Evolutionary conservation across 148 eudicot genomes (phyloP).

Genomic region (Fagopyrum esculentum): DNA sequence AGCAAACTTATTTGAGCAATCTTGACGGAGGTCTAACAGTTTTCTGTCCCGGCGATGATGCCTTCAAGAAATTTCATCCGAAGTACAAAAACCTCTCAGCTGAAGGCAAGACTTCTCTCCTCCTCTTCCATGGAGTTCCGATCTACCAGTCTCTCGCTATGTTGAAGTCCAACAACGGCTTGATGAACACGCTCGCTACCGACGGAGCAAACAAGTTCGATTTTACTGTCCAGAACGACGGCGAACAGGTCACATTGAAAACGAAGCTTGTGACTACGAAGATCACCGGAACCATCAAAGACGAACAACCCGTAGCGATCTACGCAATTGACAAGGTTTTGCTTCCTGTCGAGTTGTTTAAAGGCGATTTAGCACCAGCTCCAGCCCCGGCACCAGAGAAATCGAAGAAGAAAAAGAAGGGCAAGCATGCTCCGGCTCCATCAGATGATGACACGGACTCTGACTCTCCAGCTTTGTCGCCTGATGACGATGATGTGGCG

Average conservation of each 20-base stretch:
- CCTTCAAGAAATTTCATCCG: constrained; percentile 55
- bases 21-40: constrained; percentile 70
- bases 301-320: constrained; percentile 71
- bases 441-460: constrained; percentile 21
- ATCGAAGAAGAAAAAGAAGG: constrained; percentile 41
- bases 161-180: constrained; percentile 76
- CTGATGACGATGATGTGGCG: constrained; percentile 37
- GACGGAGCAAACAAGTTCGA: constrained; percentile 68
- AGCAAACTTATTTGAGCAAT: constrained; percentile 38
- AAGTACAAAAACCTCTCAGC: constrained; percentile 61
- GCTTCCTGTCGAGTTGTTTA: constrained; percentile 67
- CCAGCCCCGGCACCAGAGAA: constrained; percentile 76
- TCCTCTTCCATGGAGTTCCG: constrained; percentile 75
- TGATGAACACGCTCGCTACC: constrained; percentile 78
- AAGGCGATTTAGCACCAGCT: constrained; percentile 45
- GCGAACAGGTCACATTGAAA: constrained; percentile 53
- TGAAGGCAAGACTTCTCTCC: constrained; percentile 46
- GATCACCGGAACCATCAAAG: constrained; percentile 54
- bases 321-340: constrained; percentile 59
- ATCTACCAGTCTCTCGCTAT: constrained; percentile 49
- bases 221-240: constrained; percentile 75
- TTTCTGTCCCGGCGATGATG: constrained; percentile 77
- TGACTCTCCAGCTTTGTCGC: constrained; percentile 28
- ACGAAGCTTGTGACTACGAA: constrained; percentile 54
- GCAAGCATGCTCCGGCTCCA: constrained; percentile 39